These are phyloP conservation scores for Pisolithus orientalis DNA, from an alignment of 768 basidiomycete genomes.

Conservation along the genomic window DNA sequence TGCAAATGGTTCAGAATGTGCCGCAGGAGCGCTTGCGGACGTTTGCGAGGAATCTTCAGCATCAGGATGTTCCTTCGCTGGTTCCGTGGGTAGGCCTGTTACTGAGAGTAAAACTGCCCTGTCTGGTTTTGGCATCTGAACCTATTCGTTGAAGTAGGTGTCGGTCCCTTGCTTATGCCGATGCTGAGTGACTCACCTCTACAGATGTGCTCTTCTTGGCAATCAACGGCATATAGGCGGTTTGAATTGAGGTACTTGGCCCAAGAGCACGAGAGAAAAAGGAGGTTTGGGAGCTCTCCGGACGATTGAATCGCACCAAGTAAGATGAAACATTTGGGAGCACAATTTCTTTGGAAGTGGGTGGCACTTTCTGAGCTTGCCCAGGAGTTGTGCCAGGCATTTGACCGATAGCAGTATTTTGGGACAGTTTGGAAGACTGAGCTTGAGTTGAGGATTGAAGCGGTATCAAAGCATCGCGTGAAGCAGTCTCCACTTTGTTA, in stretches of 20 bases:
- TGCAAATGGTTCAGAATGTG: neutral
- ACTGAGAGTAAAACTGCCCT: no score
- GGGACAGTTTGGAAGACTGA: neutral
- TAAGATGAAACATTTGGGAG: constrained; percentile 22
- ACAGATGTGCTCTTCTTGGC: no score
- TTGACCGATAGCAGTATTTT: neutral
- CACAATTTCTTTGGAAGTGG: neutral
- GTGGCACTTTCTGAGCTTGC: neutral
- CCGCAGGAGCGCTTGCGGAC: neutral
- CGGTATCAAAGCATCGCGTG: no score
- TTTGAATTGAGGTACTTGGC: neutral
- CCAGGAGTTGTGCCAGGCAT: neutral
- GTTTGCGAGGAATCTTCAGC: neutral
- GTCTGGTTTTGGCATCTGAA: neutral
- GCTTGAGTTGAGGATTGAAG: neutral
- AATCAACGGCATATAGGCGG: no score
- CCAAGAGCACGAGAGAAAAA: constrained; percentile 22
- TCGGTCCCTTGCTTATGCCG: no score
- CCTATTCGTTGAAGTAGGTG: no score
- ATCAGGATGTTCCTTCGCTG: neutral
- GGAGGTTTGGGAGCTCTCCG: constrained; percentile 9
- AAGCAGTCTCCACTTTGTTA: neutral
- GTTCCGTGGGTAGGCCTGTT: neutral
- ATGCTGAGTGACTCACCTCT: no score
- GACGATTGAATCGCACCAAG: constrained; percentile 17